Evolutionary conservation across 2,329 filamentous ascomycete species (phyloP).

Genomic region (Aaosphaeria arxii): DNA sequence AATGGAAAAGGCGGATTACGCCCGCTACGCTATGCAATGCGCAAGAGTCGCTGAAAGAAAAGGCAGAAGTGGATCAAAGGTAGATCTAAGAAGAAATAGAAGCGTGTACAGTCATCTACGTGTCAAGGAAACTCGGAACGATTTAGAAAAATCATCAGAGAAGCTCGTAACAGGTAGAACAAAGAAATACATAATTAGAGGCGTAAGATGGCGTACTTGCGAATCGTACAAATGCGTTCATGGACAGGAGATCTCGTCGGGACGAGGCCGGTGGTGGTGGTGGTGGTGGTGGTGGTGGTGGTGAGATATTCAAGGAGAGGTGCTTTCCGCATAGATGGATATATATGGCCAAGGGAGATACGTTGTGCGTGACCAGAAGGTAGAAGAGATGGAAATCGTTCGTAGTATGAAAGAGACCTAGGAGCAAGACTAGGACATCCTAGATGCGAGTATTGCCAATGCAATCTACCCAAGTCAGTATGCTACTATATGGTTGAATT

Average conservation of each 20-base stretch:
- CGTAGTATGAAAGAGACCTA: neutral
- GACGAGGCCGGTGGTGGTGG: constrained; percentile 6
- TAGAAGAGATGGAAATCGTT: neutral
- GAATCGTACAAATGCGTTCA: neutral
- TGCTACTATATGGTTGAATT: neutral
- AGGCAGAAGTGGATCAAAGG: neutral
- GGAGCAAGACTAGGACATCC: constrained; percentile 19
- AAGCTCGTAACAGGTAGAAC: constrained; percentile 15
- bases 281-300: constrained; percentile 6
- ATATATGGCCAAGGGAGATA: neutral
- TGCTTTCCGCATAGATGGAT: neutral
- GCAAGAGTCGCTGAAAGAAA: constrained; percentile 9
- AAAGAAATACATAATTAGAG: constrained; percentile 27
- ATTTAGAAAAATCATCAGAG: constrained; percentile 14
- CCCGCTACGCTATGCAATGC: constrained; percentile 30
- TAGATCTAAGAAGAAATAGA: constrained; percentile 6
- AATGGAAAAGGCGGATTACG: constrained; percentile 14
- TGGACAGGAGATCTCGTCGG: constrained; percentile 13
- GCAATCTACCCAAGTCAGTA: constrained; percentile 23
- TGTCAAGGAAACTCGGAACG: constrained; percentile 15
- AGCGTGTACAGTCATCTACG: constrained; percentile 20
- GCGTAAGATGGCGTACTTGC: constrained; percentile 20
- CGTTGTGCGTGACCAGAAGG: constrained; percentile 1
- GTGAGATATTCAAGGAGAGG: constrained; percentile 1
- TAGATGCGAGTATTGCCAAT: constrained; percentile 35